A percentile compares a stretch with the other conserved stretches of the same genome.
phyloP scores from a whole-genome alignment of 768 basidiomycete species.

The Phylloporus sp. region DNA sequence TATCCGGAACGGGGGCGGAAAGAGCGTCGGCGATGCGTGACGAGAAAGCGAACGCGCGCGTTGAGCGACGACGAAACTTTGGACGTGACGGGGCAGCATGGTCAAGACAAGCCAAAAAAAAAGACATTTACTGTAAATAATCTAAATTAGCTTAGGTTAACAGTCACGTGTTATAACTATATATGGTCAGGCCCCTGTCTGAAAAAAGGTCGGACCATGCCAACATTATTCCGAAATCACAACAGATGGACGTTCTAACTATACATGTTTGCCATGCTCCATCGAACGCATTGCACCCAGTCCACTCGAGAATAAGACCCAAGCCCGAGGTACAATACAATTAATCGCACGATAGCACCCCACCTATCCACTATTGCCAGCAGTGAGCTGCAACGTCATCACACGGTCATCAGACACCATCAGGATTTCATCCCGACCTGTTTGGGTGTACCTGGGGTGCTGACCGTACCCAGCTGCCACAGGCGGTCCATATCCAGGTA shows the following conservation, averaged over 20 bases:
- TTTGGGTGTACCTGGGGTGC: constrained; percentile 43
- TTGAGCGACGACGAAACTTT: constrained; percentile 31
- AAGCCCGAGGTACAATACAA: constrained; percentile 10
- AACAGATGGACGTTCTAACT: constrained; percentile 27
- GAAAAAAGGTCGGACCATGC: not conserved
- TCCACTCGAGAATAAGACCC: constrained; percentile 15
- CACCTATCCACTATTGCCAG: constrained; percentile 17
- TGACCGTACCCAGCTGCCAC: constrained; percentile 34
- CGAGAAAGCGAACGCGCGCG: constrained; percentile 22
- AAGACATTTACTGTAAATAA: constrained; percentile 2
- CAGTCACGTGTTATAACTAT: constrained; percentile 7
- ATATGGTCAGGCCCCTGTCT: not conserved
- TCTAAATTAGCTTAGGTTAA: not conserved
- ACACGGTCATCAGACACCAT: constrained; percentile 88
- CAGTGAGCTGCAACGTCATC: constrained; percentile 56
- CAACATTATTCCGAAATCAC: constrained; percentile 17
- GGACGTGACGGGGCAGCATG: constrained; percentile 49
- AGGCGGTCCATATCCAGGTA: constrained; percentile 25
- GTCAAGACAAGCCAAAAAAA: constrained; percentile 9
- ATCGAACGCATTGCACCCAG: constrained; percentile 8
- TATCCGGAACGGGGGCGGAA: constrained; percentile 31
- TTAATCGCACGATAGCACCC: not conserved
- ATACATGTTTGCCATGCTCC: constrained; percentile 17
- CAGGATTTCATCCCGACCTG: constrained; percentile 77
- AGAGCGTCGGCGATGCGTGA: constrained; percentile 10